These are phyloP conservation scores for Taphrina pruni DNA, from an alignment of 1,139 yeast genomes.

Conservation along the genomic window DNA sequence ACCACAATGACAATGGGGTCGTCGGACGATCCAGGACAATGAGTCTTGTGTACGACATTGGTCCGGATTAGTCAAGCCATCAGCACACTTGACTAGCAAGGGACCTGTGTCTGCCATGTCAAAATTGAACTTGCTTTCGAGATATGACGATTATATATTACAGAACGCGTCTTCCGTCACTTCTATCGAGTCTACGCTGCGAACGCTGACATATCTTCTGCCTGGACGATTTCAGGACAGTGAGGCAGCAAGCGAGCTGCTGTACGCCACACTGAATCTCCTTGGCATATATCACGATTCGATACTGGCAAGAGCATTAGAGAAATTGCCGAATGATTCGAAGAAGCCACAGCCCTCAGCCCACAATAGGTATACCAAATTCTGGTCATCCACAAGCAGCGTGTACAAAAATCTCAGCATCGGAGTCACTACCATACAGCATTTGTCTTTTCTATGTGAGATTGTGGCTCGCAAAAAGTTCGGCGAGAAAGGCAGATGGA, in stretches of 20 bases:
- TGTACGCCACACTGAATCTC: conserved; percentile 52
- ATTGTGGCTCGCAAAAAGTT: conserved; percentile 51
- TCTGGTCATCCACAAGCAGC: conserved; percentile 47
- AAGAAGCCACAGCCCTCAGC: conserved; percentile 47
- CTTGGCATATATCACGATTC: conserved; percentile 55
- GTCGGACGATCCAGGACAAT: too few relatives aligned
- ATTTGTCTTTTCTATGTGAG: conserved; percentile 54
- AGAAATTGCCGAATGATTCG: conserved; percentile 44
- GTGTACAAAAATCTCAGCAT: conserved; percentile 51
- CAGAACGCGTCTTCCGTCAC: conserved; percentile 54
- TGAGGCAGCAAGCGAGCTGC: conserved; percentile 53
- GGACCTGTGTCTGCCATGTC: background rate
- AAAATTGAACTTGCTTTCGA: conserved; percentile 11
- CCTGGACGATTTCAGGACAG: conserved; percentile 56
- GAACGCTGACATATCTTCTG: conserved; percentile 53
- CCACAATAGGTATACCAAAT: conserved; percentile 53
- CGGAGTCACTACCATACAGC: conserved; percentile 51
- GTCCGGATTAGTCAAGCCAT: too few relatives aligned
- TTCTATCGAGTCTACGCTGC: conserved; percentile 53
- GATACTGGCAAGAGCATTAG: conserved; percentile 51
- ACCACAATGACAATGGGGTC: too few relatives aligned
- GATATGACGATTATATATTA: conserved; percentile 49
- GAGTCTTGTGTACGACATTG: too few relatives aligned
- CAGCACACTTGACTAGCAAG: too few relatives aligned
- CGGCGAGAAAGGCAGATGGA: conserved; percentile 51